These are phyloP conservation scores for Puccinia novopanici DNA, from an alignment of 1,284 basidiomycete species.

Conservation along the genomic window DNA sequence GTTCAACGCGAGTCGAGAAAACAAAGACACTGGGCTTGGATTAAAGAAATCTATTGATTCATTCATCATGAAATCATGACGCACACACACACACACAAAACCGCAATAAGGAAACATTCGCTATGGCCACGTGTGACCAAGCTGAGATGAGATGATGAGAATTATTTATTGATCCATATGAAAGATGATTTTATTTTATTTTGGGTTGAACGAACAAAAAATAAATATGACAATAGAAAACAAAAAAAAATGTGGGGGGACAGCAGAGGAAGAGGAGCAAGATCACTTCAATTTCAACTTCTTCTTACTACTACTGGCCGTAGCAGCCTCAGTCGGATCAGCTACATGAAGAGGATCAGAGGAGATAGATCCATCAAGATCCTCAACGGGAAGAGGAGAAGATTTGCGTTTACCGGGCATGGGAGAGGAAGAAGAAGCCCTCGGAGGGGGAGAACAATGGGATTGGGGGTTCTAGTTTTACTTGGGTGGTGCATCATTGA, in stretches of 20 bases:
- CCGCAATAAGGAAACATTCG: too few relatives aligned
- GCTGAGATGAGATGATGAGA: too few relatives aligned
- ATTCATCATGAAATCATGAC: too few relatives aligned
- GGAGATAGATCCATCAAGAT: too few relatives aligned
- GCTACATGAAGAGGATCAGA: not conserved
- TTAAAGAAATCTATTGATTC: too few relatives aligned
- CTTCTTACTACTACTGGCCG: not conserved
- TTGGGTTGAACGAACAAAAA: not conserved
- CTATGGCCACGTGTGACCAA: too few relatives aligned
- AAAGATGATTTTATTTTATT: not conserved
- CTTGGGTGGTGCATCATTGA: not conserved
- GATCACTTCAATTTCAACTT: constrained; percentile 23
- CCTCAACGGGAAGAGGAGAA: constrained; percentile 2
- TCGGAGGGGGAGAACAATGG: not conserved
- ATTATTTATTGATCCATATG: too few relatives aligned
- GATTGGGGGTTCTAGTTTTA: not conserved
- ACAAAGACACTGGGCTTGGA: too few relatives aligned
- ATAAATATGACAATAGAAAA: not conserved
- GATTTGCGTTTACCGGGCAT: constrained; percentile 24
- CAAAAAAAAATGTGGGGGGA: not conserved
- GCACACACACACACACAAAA: too few relatives aligned
- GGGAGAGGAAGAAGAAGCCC: not conserved
- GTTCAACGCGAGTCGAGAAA: too few relatives aligned
- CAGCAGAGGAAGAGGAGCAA: not conserved
- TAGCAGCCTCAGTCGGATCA: not conserved